phyloP scores from a whole-genome alignment of 75 land plant species.

The Larix kaempferi region DNA sequence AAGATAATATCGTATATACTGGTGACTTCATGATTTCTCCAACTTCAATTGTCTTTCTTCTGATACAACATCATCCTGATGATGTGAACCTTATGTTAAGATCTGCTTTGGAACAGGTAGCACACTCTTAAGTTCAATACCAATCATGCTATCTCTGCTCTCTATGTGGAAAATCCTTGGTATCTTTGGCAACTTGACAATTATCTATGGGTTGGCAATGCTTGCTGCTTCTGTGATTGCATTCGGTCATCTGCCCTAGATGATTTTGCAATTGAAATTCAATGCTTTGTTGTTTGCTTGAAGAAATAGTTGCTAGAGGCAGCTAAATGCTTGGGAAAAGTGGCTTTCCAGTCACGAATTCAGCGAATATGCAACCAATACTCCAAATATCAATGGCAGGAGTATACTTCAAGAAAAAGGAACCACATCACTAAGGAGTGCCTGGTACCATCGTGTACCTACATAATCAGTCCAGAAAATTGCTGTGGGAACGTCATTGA shows the following conservation, averaged over 20 bases:
- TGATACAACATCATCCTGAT: conserved; percentile 1
- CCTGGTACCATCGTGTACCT: no score
- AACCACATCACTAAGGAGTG: no score
- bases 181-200: background rate
- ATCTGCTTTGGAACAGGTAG: conserved; percentile 3
- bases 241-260: background rate
- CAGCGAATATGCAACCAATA: no score
- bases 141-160: background rate
- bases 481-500: no score
- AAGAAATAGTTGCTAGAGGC: background rate
- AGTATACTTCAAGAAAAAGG: no score
- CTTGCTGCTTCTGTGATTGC: background rate
- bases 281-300: background rate
- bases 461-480: no score
- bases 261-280: background rate
- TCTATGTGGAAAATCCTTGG: background rate
- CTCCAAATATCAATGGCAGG: no score
- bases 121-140: background rate
- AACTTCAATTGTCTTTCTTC: conserved; percentile 5
- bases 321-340: background rate
- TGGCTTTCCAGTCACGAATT: no score
- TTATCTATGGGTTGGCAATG: background rate
- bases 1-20: conserved; percentile 3
- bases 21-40: conserved; percentile 6
- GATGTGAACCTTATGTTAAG: background rate